Evolutionary conservation across 2,329 filamentous ascomycete genomes (phyloP).

Genomic region (Fonsecaea nubica): DNA sequence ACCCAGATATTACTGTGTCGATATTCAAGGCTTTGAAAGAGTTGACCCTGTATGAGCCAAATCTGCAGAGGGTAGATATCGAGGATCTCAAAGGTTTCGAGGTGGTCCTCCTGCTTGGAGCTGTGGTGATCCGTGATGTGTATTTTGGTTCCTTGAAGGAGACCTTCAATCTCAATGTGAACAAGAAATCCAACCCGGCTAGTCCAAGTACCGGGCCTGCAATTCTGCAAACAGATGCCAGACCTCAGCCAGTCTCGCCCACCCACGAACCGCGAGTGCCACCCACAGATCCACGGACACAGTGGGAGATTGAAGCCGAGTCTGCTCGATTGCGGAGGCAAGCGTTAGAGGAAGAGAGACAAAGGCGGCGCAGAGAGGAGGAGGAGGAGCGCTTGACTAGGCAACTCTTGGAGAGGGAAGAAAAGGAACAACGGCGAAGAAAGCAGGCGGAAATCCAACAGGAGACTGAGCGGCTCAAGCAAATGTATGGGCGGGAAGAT

Average conservation of each 20-base stretch:
- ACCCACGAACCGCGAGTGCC: conserved; percentile 43
- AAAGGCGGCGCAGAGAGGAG: conserved; percentile 55
- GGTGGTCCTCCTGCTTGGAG: conserved; percentile 71
- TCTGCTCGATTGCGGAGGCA: conserved; percentile 53
- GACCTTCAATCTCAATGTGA: conserved; percentile 73
- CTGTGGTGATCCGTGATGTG: conserved; percentile 66
- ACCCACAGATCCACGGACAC: conserved; percentile 57
- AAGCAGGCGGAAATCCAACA: conserved; percentile 68
- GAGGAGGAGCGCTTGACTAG: conserved; percentile 61
- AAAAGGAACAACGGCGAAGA: conserved; percentile 57
- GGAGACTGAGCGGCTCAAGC: conserved; percentile 76
- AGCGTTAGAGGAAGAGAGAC: conserved; percentile 52
- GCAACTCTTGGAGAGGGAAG: conserved; percentile 60
- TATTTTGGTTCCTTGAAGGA: conserved; percentile 71
- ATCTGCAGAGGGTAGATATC: conserved; percentile 85
- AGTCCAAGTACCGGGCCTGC: conserved; percentile 38
- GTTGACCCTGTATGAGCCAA: conserved; percentile 91
- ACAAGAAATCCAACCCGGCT: conserved; percentile 37
- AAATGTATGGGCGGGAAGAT: conserved; percentile 57
- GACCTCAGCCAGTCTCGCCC: conserved; percentile 24
- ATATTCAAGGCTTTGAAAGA: conserved; percentile 79
- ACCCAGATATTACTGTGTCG: conserved; percentile 94
- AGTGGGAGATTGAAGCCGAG: conserved; percentile 61
- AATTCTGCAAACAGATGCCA: conserved; percentile 7
- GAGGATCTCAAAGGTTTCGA: conserved; percentile 95